Base-by-base conservation (phyloP, 2,329 filamentous ascomycete species). In the Didymella glomerata region DNA sequence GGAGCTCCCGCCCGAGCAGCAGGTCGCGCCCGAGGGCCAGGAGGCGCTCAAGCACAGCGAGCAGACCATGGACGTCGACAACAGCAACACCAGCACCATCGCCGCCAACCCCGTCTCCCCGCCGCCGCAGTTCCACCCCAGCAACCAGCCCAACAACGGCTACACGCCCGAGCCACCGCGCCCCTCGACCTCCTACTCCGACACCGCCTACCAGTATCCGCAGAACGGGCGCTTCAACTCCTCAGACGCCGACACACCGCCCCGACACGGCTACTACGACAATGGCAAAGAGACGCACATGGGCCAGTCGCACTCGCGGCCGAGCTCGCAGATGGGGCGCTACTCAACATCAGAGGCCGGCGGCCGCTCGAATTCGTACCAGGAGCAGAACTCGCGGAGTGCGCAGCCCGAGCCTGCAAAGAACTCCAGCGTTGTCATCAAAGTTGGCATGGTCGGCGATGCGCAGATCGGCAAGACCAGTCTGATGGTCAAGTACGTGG, bases 401-500 rank as follows among this genome's bases (percentile, higher is more conserved):
- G 72, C 79, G 51, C 67, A 77, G 48, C 77, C 78, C 58, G 74
- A 74, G 40, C 76, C 81, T 48, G 70, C 76, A 25, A 83, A 83
- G 74, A 83, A 82, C 60, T 76, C 80, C 58, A 89, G 86, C 71
- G 95, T 99, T 36, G 95, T 99, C 57, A 98, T 99, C 84, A 99
- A 99, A 81, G 95, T 99, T 50, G 95, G 95, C 74, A 99, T 99
- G 95, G 95, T 99, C 45, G 95, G 95, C 46, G 95, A 99, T 81
- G 95, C 95, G 57, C 95, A 99, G 80, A 99, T 99, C 69, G 95
- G 95, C 75, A 99, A 99, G 86, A 99, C 95, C 18, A 97, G 93
- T 65, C 81, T 99, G 76, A 99, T 99, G 95, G 95, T 99, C 74
- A 99, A 99, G 79, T 99, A 99, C 75, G 95, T 99, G 55, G 95